A percentile compares a stretch with the other conserved stretches of the same genome.
These are phyloP conservation scores for Spencermartinsiella ligniputridi DNA, from an alignment of 1,139 yeast genomes.

Conservation along the genomic window DNA sequence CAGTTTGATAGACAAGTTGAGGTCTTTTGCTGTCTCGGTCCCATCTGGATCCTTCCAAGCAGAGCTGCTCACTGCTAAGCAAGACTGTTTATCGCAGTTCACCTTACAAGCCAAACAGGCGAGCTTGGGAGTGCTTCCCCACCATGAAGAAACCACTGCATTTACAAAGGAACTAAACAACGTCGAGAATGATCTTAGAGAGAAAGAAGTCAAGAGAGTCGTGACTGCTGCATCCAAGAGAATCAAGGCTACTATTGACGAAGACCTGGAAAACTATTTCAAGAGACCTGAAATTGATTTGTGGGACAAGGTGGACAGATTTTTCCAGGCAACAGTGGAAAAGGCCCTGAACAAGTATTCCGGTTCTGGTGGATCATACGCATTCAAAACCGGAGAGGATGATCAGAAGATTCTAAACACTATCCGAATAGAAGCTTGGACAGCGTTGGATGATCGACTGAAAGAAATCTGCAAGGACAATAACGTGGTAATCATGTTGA, in stretches of 20 bases:
- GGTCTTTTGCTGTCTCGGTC: constrained; percentile 10
- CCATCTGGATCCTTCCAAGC: background rate
- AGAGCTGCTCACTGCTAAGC: constrained; percentile 13
- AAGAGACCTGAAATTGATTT: constrained; percentile 44
- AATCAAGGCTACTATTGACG: constrained; percentile 26
- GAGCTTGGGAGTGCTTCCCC: constrained; percentile 25
- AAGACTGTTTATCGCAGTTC: constrained; percentile 18
- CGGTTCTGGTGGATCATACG: background rate
- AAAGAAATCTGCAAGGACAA: constrained; percentile 45
- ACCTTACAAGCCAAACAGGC: constrained; percentile 22
- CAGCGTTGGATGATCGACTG: constrained; percentile 51
- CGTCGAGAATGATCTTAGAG: constrained; percentile 30
- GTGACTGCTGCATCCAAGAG: constrained; percentile 28
- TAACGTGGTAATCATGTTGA: constrained; percentile 32
- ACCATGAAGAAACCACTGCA: constrained; percentile 20
- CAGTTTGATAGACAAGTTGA: constrained; percentile 28
- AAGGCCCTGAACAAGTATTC: constrained; percentile 27
- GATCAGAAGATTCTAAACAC: constrained; percentile 42
- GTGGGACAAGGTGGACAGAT: constrained; percentile 58
- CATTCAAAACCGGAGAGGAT: constrained; percentile 30
- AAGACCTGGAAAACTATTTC: constrained; percentile 29
- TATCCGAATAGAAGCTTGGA: constrained; percentile 61
- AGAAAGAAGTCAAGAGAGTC: constrained; percentile 33
- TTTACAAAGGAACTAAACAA: constrained; percentile 27
- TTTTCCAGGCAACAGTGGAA: constrained; percentile 43